These are phyloP conservation scores for Avena atlantica DNA, from an alignment of 176 grass and related monocot genomes.

Conservation along the genomic window DNA sequence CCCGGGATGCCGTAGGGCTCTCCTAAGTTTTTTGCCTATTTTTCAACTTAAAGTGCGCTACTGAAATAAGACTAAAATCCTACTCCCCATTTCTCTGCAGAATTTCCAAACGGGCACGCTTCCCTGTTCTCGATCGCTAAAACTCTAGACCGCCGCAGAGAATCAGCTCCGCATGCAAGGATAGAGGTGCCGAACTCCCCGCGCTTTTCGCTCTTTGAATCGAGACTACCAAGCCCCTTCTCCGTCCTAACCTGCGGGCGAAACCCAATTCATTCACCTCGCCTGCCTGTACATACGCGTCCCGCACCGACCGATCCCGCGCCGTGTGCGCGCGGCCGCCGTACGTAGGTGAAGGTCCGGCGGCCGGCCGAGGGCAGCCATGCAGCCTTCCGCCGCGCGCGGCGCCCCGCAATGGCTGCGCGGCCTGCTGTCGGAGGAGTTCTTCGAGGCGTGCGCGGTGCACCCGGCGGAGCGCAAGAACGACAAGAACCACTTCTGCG, in stretches of 20 bases:
- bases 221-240: not conserved
- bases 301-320: not conserved
- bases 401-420: slow-evolving; percentile 49
- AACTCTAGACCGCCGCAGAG: not conserved
- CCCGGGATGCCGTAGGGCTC: too few species aligned
- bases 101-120: not conserved
- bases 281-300: too few species aligned
- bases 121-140: not conserved
- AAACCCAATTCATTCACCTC: not conserved
- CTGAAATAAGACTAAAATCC: too few species aligned
- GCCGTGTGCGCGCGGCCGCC: not conserved
- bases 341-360: not conserved
- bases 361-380: not conserved
- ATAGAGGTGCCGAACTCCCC: not conserved
- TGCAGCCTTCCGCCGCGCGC: slow-evolving; percentile 18
- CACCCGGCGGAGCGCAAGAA: slow-evolving; percentile 58
- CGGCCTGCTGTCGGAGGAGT: slow-evolving; percentile 53
- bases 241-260: not conserved
- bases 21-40: too few species aligned
- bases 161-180: not conserved
- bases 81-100: too few species aligned
- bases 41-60: too few species aligned
- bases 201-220: slow-evolving; percentile 51
- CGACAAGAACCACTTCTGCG: slow-evolving; percentile 66
- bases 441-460: slow-evolving; percentile 53